A percentile compares a stretch with the other conserved stretches of the same genome.
Evolutionary conservation across 495 filamentous ascomycete genomes (phyloP).

Genomic region (Xylaria intraflava): DNA sequence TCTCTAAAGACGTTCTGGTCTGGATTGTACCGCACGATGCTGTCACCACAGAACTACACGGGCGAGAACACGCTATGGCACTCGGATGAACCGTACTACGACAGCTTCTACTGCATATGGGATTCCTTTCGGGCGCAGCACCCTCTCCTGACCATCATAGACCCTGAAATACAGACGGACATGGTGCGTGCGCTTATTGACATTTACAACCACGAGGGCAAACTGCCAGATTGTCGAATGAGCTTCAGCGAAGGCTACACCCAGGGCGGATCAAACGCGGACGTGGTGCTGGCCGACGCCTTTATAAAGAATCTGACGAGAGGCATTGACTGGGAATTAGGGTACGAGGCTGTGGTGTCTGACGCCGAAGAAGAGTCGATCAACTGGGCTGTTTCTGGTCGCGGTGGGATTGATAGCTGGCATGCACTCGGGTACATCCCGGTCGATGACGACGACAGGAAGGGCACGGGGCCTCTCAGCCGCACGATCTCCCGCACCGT

Average conservation of each 20-base stretch:
- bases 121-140: slow-evolving; percentile 67
- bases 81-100: slow-evolving; percentile 67
- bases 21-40: slow-evolving; percentile 56
- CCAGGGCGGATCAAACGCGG: slow-evolving; percentile 70
- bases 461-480: slow-evolving; percentile 53
- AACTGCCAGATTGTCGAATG: slow-evolving; percentile 53
- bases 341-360: slow-evolving; percentile 61
- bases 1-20: slow-evolving; percentile 61
- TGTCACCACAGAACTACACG: slow-evolving; percentile 68
- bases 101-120: slow-evolving; percentile 71
- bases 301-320: slow-evolving; percentile 58
- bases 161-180: slow-evolving; percentile 55
- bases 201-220: slow-evolving; percentile 60
- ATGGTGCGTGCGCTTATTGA: slow-evolving; percentile 65
- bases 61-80: slow-evolving; percentile 69
- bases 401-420: slow-evolving; percentile 59
- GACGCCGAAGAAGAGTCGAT: slow-evolving; percentile 63
- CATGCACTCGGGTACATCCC: slow-evolving; percentile 57
- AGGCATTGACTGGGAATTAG: slow-evolving; percentile 59
- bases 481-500: slow-evolving; percentile 61
- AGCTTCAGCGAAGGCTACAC: slow-evolving; percentile 61
- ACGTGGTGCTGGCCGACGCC: slow-evolving; percentile 61
- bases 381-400: slow-evolving; percentile 58
- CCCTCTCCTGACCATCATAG: slow-evolving; percentile 59
- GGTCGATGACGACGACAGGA: slow-evolving; percentile 50